phyloP scores from a whole-genome alignment of 768 basidiomycete species.

The Leccinum disarticulatum region DNA sequence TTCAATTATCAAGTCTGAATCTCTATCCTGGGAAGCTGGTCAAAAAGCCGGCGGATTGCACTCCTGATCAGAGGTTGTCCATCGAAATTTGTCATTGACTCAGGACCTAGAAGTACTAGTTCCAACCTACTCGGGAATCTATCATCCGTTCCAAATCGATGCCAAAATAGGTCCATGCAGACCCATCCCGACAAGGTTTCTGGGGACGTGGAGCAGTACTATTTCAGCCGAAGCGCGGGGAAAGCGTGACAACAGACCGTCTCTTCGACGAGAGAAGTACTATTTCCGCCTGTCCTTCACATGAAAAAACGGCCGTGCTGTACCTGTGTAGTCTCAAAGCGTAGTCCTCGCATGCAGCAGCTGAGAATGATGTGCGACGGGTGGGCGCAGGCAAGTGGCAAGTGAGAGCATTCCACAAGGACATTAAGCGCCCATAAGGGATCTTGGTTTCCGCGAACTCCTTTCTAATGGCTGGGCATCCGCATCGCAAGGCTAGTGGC shows the following conservation, averaged over 20 bases:
- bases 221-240: not conserved
- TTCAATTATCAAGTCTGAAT: not conserved
- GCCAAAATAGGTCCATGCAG: not conserved
- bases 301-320: not conserved
- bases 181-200: not conserved
- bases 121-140: not conserved
- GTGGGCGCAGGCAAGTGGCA: not conserved
- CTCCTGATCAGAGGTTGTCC: not conserved
- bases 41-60: not conserved
- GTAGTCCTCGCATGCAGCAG: not conserved
- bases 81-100: not conserved
- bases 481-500: slow-evolving; percentile 30
- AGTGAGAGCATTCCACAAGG: not conserved
- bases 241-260: too few relatives aligned
- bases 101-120: not conserved
- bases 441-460: not conserved
- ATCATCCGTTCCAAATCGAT: not conserved
- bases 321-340: not conserved
- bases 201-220: not conserved
- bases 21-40: not conserved
- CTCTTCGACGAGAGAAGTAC: not conserved
- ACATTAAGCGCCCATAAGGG: not conserved
- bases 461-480: slow-evolving; percentile 16
- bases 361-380: not conserved
- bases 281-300: not conserved